Percentiles rank a stretch among this genome's conserved stretches.
These are phyloP conservation scores for Solanum pennellii DNA, from an alignment of 257 asterid genomes.

Conservation along the genomic window DNA sequence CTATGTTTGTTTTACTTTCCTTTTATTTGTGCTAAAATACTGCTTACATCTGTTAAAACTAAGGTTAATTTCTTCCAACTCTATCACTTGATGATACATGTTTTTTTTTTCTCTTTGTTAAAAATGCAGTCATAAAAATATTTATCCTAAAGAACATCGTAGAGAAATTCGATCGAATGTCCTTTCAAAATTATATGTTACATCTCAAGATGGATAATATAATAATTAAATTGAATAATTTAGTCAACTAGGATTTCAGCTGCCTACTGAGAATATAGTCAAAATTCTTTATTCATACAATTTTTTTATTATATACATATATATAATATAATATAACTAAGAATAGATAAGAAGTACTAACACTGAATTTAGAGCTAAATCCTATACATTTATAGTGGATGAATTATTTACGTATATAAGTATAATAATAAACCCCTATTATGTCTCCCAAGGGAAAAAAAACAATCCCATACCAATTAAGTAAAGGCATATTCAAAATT, in stretches of 20 bases:
- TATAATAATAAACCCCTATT: not conserved
- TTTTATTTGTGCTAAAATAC: not conserved
- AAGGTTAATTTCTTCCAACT: not conserved
- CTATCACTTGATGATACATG: not conserved
- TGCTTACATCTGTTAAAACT: not conserved
- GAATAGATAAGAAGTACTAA: not conserved
- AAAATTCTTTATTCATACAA: not conserved
- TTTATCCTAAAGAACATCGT: too few species aligned
- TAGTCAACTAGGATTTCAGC: not conserved
- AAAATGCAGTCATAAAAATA: not conserved
- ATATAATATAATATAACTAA: not conserved
- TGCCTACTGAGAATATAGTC: not conserved
- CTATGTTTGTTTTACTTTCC: not conserved
- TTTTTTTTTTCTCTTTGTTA: too few species aligned
- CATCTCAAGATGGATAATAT: not conserved
- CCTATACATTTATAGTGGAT: not conserved
- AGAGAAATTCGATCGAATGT: not conserved
- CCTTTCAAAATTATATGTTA: not conserved
- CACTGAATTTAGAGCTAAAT: not conserved
- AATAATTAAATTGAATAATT: not conserved
- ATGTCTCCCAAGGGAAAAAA: not conserved
- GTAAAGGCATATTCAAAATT: not conserved
- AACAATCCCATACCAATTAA: not conserved
- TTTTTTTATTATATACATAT: too few species aligned
- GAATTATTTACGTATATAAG: not conserved